phyloP scores from a whole-genome alignment of 139 green algal species.

The Asterochloris erici region DNA sequence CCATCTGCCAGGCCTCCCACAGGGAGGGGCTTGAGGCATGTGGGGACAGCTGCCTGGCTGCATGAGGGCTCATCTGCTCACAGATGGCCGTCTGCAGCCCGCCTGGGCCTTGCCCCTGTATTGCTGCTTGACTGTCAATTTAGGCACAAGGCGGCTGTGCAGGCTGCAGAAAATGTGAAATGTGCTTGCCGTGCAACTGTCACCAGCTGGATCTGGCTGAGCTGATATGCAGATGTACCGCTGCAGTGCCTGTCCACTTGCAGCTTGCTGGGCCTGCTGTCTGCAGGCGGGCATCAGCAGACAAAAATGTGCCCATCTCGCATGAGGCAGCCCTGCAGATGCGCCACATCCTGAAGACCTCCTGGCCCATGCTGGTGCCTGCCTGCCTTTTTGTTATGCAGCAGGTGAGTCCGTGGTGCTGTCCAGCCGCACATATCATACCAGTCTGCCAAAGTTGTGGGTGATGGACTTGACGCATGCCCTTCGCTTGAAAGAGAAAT shows the following conservation, averaged over 20 bases:
- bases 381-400: constrained; percentile 61
- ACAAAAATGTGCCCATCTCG: not conserved
- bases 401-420: constrained; percentile 17
- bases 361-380: constrained; percentile 47
- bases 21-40: not conserved
- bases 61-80: no score
- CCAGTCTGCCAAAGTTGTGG: not conserved
- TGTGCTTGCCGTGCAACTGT: no score
- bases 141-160: no score
- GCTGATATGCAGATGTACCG: no score
- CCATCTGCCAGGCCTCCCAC: not conserved
- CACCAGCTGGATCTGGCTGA: no score
- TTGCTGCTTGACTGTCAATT: no score
- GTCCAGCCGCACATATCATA: not conserved
- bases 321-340: constrained; percentile 14
- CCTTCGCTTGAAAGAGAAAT: not conserved
- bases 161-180: no score
- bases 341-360: constrained; percentile 24
- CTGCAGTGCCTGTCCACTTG: not conserved
- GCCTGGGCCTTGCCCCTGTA: no score
- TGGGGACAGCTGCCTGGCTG: no score
- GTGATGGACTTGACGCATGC: no score
- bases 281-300: constrained; percentile 1
- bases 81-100: no score
- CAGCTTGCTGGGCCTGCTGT: no score